Percentiles rank a stretch among this genome's conserved stretches.
These are phyloP conservation scores for Annona squamosa DNA, from an alignment of 164 flowering plant genomes.

Conservation along the genomic window DNA sequence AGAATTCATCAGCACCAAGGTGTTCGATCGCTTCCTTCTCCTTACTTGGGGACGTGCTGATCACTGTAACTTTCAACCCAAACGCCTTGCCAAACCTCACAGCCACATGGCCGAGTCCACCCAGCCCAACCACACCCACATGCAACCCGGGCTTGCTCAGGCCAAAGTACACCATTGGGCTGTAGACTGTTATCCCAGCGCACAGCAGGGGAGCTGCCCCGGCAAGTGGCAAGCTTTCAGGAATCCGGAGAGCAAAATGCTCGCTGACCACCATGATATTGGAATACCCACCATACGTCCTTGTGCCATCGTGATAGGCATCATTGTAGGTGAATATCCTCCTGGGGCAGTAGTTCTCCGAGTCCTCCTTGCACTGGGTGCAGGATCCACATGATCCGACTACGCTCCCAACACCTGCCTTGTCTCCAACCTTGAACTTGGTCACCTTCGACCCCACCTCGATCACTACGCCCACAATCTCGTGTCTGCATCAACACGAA, in stretches of 20 bases:
- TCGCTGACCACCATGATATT: conserved; percentile 21
- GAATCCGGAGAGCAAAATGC: conserved; percentile 29
- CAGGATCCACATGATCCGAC: conserved; percentile 37
- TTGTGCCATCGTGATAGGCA: conserved; percentile 15
- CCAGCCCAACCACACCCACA: too few relatives aligned
- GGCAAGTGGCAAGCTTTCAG: conserved; percentile 21
- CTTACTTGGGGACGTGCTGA: too few relatives aligned
- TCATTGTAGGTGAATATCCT: conserved; percentile 23
- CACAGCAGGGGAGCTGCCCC: conserved; percentile 12
- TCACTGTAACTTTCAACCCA: too few relatives aligned
- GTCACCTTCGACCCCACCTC: conserved; percentile 28
- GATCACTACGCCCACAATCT: conserved; percentile 31
- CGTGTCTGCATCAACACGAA: conserved; percentile 21
- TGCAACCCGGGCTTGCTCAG: too few relatives aligned
- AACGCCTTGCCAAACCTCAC: too few relatives aligned
- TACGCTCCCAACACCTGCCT: conserved; percentile 33
- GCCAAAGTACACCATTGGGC: too few relatives aligned
- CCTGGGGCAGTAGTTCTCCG: conserved; percentile 46
- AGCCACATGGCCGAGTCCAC: too few relatives aligned
- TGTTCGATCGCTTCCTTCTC: conserved; percentile 39
- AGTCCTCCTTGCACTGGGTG: conserved; percentile 24
- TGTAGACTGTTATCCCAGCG: too few relatives aligned
- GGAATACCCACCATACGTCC: too few relatives aligned
- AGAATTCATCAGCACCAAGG: conserved; percentile 35
- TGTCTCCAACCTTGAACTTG: conserved; percentile 28